Conservation (phyloP, 768 basidiomycete genomes). For the Rhizopogon rudus region DNA sequence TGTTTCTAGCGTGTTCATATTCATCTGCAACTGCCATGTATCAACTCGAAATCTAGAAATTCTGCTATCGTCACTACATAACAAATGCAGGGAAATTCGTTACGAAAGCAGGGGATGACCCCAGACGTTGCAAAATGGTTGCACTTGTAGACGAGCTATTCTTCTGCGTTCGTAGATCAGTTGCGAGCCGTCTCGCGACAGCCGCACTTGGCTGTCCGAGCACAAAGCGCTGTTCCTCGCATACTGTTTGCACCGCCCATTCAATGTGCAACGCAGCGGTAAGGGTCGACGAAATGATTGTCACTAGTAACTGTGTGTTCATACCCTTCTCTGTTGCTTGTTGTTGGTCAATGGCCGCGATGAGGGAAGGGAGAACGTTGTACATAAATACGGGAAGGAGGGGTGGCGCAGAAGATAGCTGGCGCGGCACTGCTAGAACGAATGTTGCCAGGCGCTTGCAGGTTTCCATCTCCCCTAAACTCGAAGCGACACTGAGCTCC, state of each 20-base stretch:
- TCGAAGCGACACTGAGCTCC: slow-evolving; percentile 51
- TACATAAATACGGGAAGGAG: slow-evolving; percentile 73
- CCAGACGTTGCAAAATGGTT: slow-evolving; percentile 53
- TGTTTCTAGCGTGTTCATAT: neutral
- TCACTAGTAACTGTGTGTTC: slow-evolving; percentile 59
- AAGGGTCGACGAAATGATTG: slow-evolving; percentile 59
- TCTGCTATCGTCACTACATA: slow-evolving; percentile 13
- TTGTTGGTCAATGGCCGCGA: slow-evolving; percentile 48
- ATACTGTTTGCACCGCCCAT: slow-evolving; percentile 54
- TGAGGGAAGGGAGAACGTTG: slow-evolving; percentile 57
- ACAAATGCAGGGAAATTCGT: slow-evolving; percentile 72
- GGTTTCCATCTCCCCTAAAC: slow-evolving; percentile 54
- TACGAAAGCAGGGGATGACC: slow-evolving; percentile 59
- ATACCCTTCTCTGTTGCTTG: slow-evolving; percentile 49
- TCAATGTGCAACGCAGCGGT: slow-evolving; percentile 68
- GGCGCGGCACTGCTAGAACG: slow-evolving; percentile 58
- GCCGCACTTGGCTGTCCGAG: slow-evolving; percentile 60
- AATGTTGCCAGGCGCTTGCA: slow-evolving; percentile 65
- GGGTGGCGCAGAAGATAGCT: slow-evolving; percentile 43
- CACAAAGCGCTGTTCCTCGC: slow-evolving; percentile 42
- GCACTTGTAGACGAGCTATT: slow-evolving; percentile 43
- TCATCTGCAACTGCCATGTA: no score
- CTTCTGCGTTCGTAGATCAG: slow-evolving; percentile 52
- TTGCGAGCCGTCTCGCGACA: slow-evolving; percentile 62
- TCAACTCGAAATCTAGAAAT: no score